These are phyloP conservation scores for Emmonsiellopsis sp. DNA, from an alignment of 2,329 filamentous ascomycete species.

Conservation along the genomic window DNA sequence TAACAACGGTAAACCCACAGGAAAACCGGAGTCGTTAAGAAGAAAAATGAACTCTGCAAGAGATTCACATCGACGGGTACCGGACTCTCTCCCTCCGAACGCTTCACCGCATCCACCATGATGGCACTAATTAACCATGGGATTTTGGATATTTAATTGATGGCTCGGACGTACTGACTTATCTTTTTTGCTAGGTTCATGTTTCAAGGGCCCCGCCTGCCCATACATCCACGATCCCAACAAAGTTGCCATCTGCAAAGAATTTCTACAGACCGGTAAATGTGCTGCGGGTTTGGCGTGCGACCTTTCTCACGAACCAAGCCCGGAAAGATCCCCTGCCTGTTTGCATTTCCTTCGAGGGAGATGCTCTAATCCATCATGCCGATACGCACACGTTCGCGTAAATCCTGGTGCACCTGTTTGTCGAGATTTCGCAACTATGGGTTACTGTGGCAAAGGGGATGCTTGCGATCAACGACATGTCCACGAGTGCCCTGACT, in stretches of 20 bases:
- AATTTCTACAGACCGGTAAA: slow-evolving; percentile 67
- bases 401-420: slow-evolving; percentile 69
- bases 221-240: slow-evolving; percentile 72
- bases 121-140: not conserved
- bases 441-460: slow-evolving; percentile 84
- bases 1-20: slow-evolving; percentile 15
- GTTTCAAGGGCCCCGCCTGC: slow-evolving; percentile 70
- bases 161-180: slow-evolving; percentile 14
- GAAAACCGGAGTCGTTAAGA: slow-evolving; percentile 47
- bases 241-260: slow-evolving; percentile 85
- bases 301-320: slow-evolving; percentile 82
- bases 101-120: slow-evolving; percentile 8
- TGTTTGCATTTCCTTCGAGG: slow-evolving; percentile 87
- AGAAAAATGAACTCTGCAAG: slow-evolving; percentile 65
- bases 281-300: slow-evolving; percentile 72
- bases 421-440: slow-evolving; percentile 72
- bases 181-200: slow-evolving; percentile 57
- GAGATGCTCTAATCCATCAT: slow-evolving; percentile 77
- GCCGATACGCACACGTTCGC: slow-evolving; percentile 76
- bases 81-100: slow-evolving; percentile 23
- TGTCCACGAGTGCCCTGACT: slow-evolving; percentile 88
- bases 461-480: slow-evolving; percentile 70
- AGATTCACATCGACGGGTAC: slow-evolving; percentile 49
- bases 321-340: slow-evolving; percentile 71
- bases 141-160: slow-evolving; percentile 2